Evolutionary conservation across 257 asterid genomes (phyloP).

Genomic region (Echium plantagineum): DNA sequence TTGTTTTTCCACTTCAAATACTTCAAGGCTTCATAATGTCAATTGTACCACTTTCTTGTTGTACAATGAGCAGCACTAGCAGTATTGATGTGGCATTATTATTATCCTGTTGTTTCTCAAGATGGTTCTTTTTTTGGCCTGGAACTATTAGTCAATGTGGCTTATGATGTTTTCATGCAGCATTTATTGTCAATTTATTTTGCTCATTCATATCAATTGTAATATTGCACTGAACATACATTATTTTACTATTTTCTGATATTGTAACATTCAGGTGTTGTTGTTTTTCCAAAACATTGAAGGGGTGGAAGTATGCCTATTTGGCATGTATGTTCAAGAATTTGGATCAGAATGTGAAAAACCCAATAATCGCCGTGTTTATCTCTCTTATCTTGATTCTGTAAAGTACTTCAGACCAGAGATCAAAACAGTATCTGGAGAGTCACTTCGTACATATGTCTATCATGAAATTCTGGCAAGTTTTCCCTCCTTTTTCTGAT

Average conservation of each 20-base stretch:
- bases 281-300: conserved; percentile 87
- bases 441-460: conserved; percentile 94
- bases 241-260: conserved; percentile 11
- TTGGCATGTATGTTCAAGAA: conserved; percentile 98
- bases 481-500: conserved; percentile 13
- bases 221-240: too few relatives aligned
- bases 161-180: not conserved
- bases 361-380: conserved; percentile 96
- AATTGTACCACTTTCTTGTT: not conserved
- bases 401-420: conserved; percentile 97
- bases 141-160: not conserved
- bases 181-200: not conserved
- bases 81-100: not conserved
- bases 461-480: conserved; percentile 96
- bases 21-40: not conserved
- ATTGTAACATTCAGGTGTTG: conserved; percentile 50
- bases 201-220: not conserved
- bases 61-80: not conserved
- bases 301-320: conserved; percentile 97
- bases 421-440: conserved; percentile 79
- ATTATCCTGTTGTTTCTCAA: not conserved
- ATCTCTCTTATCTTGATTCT: conserved; percentile 94
- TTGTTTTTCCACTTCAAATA: not conserved
- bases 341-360: conserved; percentile 93
- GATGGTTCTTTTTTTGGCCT: too few relatives aligned